Evolutionary conservation across 768 basidiomycete species (phyloP).

Genomic region (Mycena vulgaris): DNA sequence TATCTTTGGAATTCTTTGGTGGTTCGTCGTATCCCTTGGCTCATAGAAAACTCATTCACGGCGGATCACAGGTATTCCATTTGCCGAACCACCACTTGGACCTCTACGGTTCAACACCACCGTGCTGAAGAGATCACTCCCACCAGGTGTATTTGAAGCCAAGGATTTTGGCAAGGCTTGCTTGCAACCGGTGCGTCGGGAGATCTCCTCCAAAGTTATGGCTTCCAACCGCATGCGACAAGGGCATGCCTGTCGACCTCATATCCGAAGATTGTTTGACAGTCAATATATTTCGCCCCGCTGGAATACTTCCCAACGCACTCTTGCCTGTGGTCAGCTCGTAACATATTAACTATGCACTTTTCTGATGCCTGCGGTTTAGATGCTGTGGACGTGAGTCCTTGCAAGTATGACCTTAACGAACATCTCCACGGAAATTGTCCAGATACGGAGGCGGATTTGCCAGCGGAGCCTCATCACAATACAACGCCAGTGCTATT

Average conservation of each 20-base stretch:
- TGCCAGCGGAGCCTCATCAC: slow-evolving; percentile 43
- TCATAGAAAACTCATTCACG: neutral
- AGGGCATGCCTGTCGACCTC: slow-evolving; percentile 51
- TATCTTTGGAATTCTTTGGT: slow-evolving; percentile 59
- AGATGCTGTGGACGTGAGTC: slow-evolving; percentile 59
- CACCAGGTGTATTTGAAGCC: slow-evolving; percentile 57
- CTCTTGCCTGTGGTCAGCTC: slow-evolving; percentile 57
- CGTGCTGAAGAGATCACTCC: slow-evolving; percentile 58
- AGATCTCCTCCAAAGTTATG: neutral
- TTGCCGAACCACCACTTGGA: slow-evolving; percentile 68
- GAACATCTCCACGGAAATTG: slow-evolving; percentile 12
- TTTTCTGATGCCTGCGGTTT: neutral
- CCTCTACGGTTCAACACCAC: slow-evolving; percentile 61
- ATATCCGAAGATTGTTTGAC: slow-evolving; percentile 75
- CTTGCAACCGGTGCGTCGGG: slow-evolving; percentile 59
- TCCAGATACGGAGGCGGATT: slow-evolving; percentile 56
- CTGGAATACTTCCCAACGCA: slow-evolving; percentile 46
- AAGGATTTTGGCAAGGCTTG: slow-evolving; percentile 64
- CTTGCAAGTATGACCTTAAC: neutral
- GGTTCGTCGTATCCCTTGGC: slow-evolving; percentile 45
- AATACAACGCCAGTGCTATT: slow-evolving; percentile 52
- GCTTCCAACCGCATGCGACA: neutral
- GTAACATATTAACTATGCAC: neutral
- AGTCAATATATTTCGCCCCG: slow-evolving; percentile 70
- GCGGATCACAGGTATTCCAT: slow-evolving; percentile 61